Base-by-base conservation (phyloP, 768 basidiomycete species). In the Podaxis carcinomalis region DNA sequence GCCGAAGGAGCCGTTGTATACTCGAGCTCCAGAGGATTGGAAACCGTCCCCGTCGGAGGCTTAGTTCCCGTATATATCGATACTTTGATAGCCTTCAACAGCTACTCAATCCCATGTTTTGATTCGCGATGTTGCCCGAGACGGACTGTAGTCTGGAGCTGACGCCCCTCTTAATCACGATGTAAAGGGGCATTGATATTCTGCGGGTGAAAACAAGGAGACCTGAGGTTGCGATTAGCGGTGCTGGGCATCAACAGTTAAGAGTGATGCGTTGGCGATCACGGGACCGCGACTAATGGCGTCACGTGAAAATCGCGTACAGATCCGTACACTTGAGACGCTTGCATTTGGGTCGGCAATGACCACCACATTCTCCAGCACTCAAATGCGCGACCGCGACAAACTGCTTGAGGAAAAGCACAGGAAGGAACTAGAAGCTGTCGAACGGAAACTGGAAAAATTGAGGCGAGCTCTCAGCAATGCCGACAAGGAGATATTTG, bases 401-500 rank as follows among this genome's bases (percentile, higher is more conserved):
- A 73, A 74, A 53, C 64, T 68, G n/a, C 59, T 75, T 13, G 65
- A 69, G 27, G 69, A 70, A 27, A 70, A 68, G 25, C 71, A 77
- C 49, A 64, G 67, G 35, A 69, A 71, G 44, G 70, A 77, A 46
- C 50, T 72, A 7, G 63, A 55, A 0, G 62, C 62, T 5, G 55
- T 68, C 10, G 71, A 78, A 37, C 59, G 69, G 7, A 71, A 67
- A 44, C 47, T 68, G 23, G 65, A 72, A 23, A 73, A 70, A 37
- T 69, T 75, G 2, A 69, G 70, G 49, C 61, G 68, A 42, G 67
- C 70, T 7, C 75, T 76, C 60, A 68, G 74, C 44, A 70, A 74
- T 27, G 68, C 70, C 6, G 51, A 62, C n/a, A 66, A 62, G 51
- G 70, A 78, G 52, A 63, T 78, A 6, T 80, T 75, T 52, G 77